Base-by-base conservation (phyloP, 176 grass and related monocot species). In the Oryza glaberrima region DNA sequence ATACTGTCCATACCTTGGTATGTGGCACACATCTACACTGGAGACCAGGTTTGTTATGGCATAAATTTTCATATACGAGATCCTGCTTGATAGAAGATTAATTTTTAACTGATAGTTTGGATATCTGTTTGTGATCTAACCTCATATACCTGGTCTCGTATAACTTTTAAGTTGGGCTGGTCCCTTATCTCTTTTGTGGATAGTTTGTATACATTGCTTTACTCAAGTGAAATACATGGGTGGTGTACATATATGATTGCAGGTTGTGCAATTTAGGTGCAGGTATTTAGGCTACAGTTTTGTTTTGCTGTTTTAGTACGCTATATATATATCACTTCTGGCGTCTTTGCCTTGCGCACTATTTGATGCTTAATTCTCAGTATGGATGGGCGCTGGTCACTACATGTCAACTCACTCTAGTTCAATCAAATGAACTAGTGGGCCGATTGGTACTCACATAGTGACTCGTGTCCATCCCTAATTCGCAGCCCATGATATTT, bases 31-130 rank as follows among this genome's bases (percentile, higher is more conserved):
- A 78, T 70, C 47, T 80, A 38, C 75, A 51, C 64, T 84, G 85
- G 85, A 84, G 89, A 80, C 71, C 85, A 91, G 89, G 80, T 87
- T 84, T 64, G 85, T 84, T 54, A 19, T 54, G 70, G 28, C 45
- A 51, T 69, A 52, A 77, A 72, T 81, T 80, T 66, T 64, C 64
- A 63, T 83, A 83, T 16, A 34, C 75, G 19, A 17, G 73, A 69
- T 65, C 41, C 32, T 72, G 38, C 32, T 89, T 64, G 23, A 77
- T 76, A 45, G n/a, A 79, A 76, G 41, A 71, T 17, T 22, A 54
- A 40, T 68, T 91, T 83, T 47, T 69, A 20, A 65, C 64, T 52
- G 34, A 84, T 72, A n/a, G 44, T 32, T 36, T 71, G 22, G 34
- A 30, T 87, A 70, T 75, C 40, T 9, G 23, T 82, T 38, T 83